A percentile compares a stretch with the other conserved stretches of the same genome.
These are phyloP conservation scores for Raddia guianensis DNA, from an alignment of 176 grass and related monocot genomes.

Conservation along the genomic window DNA sequence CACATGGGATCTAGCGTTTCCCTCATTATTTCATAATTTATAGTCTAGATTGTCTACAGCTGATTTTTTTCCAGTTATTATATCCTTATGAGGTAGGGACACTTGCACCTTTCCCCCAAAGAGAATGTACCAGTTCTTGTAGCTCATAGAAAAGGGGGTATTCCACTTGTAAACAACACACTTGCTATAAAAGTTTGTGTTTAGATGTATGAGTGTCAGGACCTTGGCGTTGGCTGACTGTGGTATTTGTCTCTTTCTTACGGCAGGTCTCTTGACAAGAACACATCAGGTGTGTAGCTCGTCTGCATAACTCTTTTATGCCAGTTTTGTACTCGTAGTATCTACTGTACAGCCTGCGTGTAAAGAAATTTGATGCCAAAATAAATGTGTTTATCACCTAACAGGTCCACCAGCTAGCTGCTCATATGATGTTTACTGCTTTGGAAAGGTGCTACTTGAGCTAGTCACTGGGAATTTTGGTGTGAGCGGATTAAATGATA, in stretches of 20 bases:
- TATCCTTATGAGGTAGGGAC: neutral
- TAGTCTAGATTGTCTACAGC: too few species aligned
- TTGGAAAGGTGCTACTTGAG: constrained; percentile 91
- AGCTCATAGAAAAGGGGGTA: neutral
- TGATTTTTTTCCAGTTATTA: neutral
- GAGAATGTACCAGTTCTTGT: neutral
- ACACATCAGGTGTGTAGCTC: constrained; percentile 58
- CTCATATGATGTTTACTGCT: constrained; percentile 80
- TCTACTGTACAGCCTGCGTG: neutral
- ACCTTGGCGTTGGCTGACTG: constrained; percentile 45
- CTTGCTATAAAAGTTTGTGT: neutral
- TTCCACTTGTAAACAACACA: constrained; percentile 8
- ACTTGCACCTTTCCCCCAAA: neutral
- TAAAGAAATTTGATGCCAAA: constrained; percentile 12
- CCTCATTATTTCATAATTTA: too few species aligned
- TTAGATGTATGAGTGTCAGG: constrained; percentile 17
- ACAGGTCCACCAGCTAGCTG: constrained; percentile 72
- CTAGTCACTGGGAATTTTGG: constrained; percentile 73
- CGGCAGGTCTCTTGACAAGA: constrained; percentile 69
- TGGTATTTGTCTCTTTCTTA: constrained; percentile 35
- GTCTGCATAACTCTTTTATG: constrained; percentile 20
- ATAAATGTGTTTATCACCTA: constrained; percentile 31
- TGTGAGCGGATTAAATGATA: constrained; percentile 59
- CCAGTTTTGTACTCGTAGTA: neutral
- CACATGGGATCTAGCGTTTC: too few species aligned